Conservation (phyloP, 2,329 filamentous ascomycete genomes). For the Penicillium paneum region DNA sequence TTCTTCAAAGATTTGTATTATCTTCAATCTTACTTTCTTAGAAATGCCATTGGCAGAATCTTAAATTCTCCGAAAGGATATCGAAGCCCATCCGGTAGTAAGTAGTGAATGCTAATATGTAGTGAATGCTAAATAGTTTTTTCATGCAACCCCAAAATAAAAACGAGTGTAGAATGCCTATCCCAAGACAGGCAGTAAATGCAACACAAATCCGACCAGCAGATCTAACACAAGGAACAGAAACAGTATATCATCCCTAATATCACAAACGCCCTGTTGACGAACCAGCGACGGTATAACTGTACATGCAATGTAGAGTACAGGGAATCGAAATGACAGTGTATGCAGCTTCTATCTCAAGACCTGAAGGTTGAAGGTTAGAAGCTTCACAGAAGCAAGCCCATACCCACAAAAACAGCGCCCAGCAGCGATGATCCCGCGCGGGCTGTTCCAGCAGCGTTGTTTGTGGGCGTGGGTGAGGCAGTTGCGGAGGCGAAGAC, state of each 20-base stretch:
- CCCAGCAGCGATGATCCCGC: slow-evolving; percentile 20
- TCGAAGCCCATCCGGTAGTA: slow-evolving; percentile 20
- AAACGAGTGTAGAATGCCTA: background rate
- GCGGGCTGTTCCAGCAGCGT: slow-evolving; percentile 18
- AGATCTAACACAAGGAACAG: background rate
- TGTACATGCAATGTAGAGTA: background rate
- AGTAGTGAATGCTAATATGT: slow-evolving; percentile 2
- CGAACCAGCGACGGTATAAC: background rate
- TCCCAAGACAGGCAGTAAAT: slow-evolving; percentile 2
- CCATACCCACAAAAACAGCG: slow-evolving; percentile 16
- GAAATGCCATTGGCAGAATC: background rate
- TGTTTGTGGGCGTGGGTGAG: slow-evolving; percentile 14
- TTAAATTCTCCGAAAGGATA: slow-evolving; percentile 14
- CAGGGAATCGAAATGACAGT: background rate
- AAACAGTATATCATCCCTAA: background rate
- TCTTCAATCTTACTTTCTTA: background rate
- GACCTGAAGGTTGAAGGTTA: background rate
- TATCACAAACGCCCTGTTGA: background rate
- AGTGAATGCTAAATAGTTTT: slow-evolving; percentile 1
- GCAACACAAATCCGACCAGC: slow-evolving; percentile 8
- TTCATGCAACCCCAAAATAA: background rate
- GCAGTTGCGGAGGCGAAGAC: slow-evolving; percentile 2
- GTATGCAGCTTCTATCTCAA: background rate
- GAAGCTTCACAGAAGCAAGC: slow-evolving; percentile 16
- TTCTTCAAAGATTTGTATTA: background rate